A percentile compares a stretch with the other conserved stretches of the same genome.
These are phyloP conservation scores for Rhododendron griersonianum DNA, from an alignment of 148 eudicot genomes.

Conservation along the genomic window DNA sequence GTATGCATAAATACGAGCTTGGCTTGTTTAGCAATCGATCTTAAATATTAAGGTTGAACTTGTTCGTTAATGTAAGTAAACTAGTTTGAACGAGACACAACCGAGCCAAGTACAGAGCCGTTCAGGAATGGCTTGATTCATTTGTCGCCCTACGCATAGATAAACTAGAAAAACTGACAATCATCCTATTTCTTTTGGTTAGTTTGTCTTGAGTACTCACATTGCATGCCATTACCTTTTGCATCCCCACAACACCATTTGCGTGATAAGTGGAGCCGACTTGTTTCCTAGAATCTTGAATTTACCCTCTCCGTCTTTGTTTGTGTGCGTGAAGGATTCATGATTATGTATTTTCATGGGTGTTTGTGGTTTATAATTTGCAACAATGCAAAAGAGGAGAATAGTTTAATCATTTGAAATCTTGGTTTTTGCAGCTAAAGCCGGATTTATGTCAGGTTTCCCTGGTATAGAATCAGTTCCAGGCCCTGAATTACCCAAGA, in stretches of 20 bases:
- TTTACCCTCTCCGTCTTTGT: background rate
- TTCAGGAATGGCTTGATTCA: background rate
- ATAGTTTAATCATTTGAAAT: background rate
- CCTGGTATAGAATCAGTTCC: slow-evolving; percentile 81
- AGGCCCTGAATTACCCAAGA: slow-evolving; percentile 73
- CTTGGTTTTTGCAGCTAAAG: slow-evolving; percentile 57
- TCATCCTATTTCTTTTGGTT: background rate
- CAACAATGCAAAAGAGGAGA: background rate
- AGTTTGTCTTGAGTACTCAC: background rate
- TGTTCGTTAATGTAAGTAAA: background rate
- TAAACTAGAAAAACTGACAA: background rate
- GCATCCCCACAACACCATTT: background rate
- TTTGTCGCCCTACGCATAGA: background rate
- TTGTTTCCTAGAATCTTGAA: background rate
- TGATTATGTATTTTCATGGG: background rate
- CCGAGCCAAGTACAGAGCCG: background rate
- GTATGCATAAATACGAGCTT: background rate
- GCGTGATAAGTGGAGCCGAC: background rate
- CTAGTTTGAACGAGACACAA: background rate
- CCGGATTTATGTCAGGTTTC: slow-evolving; percentile 76
- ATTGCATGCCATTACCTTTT: background rate
- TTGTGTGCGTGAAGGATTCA: too few species aligned
- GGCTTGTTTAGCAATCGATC: background rate
- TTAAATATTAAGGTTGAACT: background rate
- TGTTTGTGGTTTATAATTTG: background rate